Evolutionary conservation across 805 yeast species (phyloP).

Genomic region (Saturnispora bothae): DNA sequence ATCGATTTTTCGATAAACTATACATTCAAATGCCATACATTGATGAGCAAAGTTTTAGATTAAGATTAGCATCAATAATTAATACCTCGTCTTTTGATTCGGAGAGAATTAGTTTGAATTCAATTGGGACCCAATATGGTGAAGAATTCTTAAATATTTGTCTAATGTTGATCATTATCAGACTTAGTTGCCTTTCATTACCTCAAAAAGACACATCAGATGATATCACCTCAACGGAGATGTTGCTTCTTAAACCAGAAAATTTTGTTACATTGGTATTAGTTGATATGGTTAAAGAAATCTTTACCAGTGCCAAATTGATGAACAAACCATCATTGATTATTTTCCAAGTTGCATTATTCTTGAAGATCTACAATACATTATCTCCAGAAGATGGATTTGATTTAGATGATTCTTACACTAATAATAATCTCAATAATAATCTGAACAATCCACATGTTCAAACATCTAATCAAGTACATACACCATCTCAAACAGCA

Average conservation of each 20-base stretch:
- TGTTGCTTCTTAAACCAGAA: slow-evolving; percentile 29
- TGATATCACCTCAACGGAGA: slow-evolving; percentile 24
- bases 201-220: slow-evolving; percentile 30
- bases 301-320: slow-evolving; percentile 32
- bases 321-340: slow-evolving; percentile 36
- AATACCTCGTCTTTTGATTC: slow-evolving; percentile 30
- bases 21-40: slow-evolving; percentile 60
- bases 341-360: slow-evolving; percentile 50
- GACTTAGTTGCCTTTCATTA: slow-evolving; percentile 46
- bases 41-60: slow-evolving; percentile 44
- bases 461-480: neutral
- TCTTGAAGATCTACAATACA: slow-evolving; percentile 43
- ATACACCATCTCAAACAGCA: slow-evolving; percentile 13
- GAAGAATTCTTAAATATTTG: slow-evolving; percentile 42
- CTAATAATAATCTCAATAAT: slow-evolving; percentile 21
- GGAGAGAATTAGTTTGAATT: slow-evolving; percentile 21
- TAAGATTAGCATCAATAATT: slow-evolving; percentile 33
- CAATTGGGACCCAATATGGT: slow-evolving; percentile 27
- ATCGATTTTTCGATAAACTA: slow-evolving; percentile 46
- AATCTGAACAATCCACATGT: slow-evolving; percentile 12
- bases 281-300: slow-evolving; percentile 36
- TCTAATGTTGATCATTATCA: slow-evolving; percentile 38
- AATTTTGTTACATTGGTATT: slow-evolving; percentile 32
- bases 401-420: slow-evolving; percentile 32
- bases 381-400: slow-evolving; percentile 49